Evolutionary conservation across 345 rosid genomes (phyloP).

Genomic region (Erodium maritimum): DNA sequence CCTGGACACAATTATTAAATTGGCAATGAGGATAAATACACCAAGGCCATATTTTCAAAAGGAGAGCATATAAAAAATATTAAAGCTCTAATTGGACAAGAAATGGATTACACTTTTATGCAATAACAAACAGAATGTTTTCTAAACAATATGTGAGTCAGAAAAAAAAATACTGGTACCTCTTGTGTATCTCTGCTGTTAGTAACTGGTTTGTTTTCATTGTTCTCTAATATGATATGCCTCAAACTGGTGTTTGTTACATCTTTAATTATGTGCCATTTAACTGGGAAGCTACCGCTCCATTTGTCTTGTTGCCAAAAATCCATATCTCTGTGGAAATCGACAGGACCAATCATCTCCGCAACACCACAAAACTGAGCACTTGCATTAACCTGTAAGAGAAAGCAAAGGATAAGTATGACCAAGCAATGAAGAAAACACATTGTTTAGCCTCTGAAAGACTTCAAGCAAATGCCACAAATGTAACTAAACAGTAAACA

Average conservation of each 20-base stretch:
- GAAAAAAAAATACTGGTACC: conserved; percentile 28
- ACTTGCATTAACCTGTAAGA: conserved; percentile 82
- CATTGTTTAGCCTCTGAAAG: not conserved
- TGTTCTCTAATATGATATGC: conserved; percentile 77
- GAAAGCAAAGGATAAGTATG: conserved; percentile 7
- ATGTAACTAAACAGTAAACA: too few species aligned
- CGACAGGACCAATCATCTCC: conserved; percentile 88
- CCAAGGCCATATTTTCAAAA: not conserved
- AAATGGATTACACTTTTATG: too few species aligned
- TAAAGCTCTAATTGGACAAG: too few species aligned
- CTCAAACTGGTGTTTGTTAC: conserved; percentile 61
- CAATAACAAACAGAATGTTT: too few species aligned
- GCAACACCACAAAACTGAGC: conserved; percentile 97
- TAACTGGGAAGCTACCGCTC: conserved; percentile 91
- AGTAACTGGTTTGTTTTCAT: conserved; percentile 94
- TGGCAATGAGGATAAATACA: not conserved
- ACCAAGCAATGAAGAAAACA: conserved; percentile 1
- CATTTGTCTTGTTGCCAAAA: conserved; percentile 99
- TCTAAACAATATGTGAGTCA: not conserved
- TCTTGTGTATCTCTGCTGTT: conserved; percentile 99
- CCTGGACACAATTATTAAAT: conserved; percentile 27
- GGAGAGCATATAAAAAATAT: not conserved
- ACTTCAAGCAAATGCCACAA: not conserved
- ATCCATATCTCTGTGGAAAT: conserved; percentile 71
- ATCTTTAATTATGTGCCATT: conserved; percentile 92